A percentile compares a stretch with the other conserved stretches of the same genome.
phyloP scores from a whole-genome alignment of 2,329 filamentous ascomycete species.

The Teratosphaeria nubilosa region DNA sequence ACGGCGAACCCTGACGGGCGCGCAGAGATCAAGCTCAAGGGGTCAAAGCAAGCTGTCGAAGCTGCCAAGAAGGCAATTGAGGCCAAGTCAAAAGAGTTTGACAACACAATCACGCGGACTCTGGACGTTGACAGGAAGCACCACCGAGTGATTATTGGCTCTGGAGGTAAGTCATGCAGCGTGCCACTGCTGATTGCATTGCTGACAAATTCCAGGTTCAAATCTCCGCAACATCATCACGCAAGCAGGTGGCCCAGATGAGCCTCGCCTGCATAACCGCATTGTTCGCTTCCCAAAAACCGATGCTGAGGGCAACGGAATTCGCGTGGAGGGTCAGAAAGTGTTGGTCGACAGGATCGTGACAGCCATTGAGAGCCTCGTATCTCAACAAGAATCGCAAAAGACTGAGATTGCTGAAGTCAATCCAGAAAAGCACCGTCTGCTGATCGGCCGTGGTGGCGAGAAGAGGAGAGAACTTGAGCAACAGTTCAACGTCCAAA shows the following conservation, averaged over 20 bases:
- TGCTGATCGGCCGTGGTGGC: conserved; percentile 84
- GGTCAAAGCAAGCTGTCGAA: conserved; percentile 81
- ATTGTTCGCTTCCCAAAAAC: conserved; percentile 92
- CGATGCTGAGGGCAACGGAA: conserved; percentile 65
- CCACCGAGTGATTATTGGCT: conserved; percentile 81
- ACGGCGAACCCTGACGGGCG: conserved; percentile 52
- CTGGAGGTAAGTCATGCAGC: conserved; percentile 52
- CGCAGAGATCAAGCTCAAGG: conserved; percentile 84
- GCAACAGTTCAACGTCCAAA: conserved; percentile 70
- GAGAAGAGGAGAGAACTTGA: conserved; percentile 79
- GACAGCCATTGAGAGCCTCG: conserved; percentile 68
- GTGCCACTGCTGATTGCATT: conserved; percentile 3
- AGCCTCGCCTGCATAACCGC: conserved; percentile 71
- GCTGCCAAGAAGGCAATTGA: conserved; percentile 85
- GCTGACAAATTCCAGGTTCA: conserved; percentile 51
- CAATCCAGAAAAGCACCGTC: conserved; percentile 78
- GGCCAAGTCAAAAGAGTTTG: conserved; percentile 77
- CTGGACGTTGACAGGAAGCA: conserved; percentile 91
- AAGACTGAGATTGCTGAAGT: conserved; percentile 70
- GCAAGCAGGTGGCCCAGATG: conserved; percentile 79
- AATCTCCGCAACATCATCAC: conserved; percentile 80
- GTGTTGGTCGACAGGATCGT: conserved; percentile 83
- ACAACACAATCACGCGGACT: conserved; percentile 75
- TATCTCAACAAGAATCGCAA: conserved; percentile 74
- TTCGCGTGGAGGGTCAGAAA: conserved; percentile 78